Base-by-base conservation (phyloP, 148 eudicot genomes). In the Suaeda aralocaspica region DNA sequence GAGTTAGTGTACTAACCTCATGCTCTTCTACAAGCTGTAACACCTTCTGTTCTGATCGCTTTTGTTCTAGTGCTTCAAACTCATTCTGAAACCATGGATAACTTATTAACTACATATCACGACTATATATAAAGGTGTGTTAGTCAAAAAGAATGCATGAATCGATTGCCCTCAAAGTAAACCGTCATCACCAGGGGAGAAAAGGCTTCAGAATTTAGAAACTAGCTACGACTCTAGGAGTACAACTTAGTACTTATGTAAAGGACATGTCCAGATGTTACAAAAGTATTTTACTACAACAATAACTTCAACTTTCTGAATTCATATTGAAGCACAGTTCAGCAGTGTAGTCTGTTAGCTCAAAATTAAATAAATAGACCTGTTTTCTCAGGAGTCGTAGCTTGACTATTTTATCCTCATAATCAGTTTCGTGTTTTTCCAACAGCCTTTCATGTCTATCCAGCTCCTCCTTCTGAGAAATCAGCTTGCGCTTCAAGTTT, bases 1-100 rank as follows among this genome's bases (percentile, higher is more conserved):
- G n/a, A n/a, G n/a, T n/a, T 2, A 49, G 59, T 7, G 25, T 12
- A 46, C 57, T 57, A 42, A 89, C 98, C 89, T 81, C 81, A 31
- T 89, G 98, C 53, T 80, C 82, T 68, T 85, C 91, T 5, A 82
- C 91, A 56, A 92, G 81, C 65, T 76, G 79, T 70, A 82, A 24
- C 78, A 89, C 67, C 2, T 74, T 86, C 56, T 86, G 84, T 64
- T 86, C 91, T 64, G 88, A 91, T 72, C 82, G 84, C 59, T 79
- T 79, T 69, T 89, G 98, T 77, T 86, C 87, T 53, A 59, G 18
- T 21, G 81, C 49, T 29, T 93, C 98, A 66, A 62, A 19, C 70
- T 88, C 87, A 82, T 88, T 92, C 98, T 92, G 87, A 77, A 68
- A 76, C 22, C 26, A 49, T 2, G 62, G 55, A 70, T 29, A 34